phyloP scores from a whole-genome alignment of 768 basidiomycete genomes.

The Podaxis rugospora region DNA sequence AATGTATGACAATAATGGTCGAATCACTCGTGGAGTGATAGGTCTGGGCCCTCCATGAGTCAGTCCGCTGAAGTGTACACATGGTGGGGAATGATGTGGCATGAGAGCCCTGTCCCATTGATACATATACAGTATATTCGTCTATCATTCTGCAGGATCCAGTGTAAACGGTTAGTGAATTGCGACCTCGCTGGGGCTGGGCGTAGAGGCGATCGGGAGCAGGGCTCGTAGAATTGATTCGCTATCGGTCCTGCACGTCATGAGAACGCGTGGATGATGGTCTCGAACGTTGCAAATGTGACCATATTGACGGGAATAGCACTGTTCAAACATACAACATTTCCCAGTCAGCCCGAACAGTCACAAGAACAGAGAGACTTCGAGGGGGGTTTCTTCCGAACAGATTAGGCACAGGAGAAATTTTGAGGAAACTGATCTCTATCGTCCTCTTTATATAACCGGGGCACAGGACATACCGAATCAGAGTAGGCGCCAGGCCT shows the following conservation, averaged over 20 bases:
- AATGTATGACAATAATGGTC: background rate
- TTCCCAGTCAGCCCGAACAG: background rate
- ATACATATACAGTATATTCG: background rate
- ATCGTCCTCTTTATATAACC: background rate
- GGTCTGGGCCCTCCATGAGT: background rate
- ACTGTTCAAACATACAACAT: slow-evolving; percentile 27
- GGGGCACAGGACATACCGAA: slow-evolving; percentile 47
- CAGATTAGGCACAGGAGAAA: background rate
- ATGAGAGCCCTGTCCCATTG: background rate
- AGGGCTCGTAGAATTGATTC: background rate
- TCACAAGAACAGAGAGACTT: background rate
- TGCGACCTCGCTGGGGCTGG: background rate
- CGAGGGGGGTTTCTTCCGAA: background rate
- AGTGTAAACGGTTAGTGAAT: background rate
- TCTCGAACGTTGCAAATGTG: slow-evolving; percentile 72
- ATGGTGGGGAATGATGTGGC: background rate
- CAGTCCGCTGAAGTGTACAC: background rate
- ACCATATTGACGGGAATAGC: slow-evolving; percentile 88
- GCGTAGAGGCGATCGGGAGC: slow-evolving; percentile 15
- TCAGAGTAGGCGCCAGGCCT: slow-evolving; percentile 76
- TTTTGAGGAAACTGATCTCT: background rate
- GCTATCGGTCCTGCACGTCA: slow-evolving; percentile 6
- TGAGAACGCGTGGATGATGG: slow-evolving; percentile 38
- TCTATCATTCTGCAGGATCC: background rate
- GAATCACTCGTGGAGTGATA: background rate